A percentile compares a stretch with the other conserved stretches of the same genome.
These are phyloP conservation scores for Ophiobolus disseminans DNA, from an alignment of 2,329 filamentous ascomycete species.

Conservation along the genomic window DNA sequence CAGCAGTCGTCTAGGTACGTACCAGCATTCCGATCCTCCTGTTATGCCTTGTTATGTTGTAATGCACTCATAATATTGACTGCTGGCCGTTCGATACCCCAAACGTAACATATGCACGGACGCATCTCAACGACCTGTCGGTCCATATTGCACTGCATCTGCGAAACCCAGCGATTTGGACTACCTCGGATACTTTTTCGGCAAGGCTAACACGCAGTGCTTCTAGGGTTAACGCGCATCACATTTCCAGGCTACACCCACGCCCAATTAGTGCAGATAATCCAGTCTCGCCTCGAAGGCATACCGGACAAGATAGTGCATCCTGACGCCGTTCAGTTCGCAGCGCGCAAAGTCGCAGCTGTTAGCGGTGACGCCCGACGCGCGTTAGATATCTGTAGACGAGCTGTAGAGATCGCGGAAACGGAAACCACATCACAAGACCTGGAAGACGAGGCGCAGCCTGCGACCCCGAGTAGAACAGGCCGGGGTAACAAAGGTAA, in stretches of 20 bases:
- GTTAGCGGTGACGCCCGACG: constrained; percentile 93
- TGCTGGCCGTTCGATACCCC: constrained; percentile 20
- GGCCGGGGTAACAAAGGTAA: constrained; percentile 47
- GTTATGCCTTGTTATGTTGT: constrained; percentile 21
- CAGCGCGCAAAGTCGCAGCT: constrained; percentile 92
- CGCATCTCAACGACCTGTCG: constrained; percentile 17
- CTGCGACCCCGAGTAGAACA: constrained; percentile 69
- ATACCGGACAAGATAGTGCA: constrained; percentile 91
- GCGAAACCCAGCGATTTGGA: constrained; percentile 20
- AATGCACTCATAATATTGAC: constrained; percentile 6
- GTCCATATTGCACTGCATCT: constrained; percentile 25
- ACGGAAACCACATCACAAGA: constrained; percentile 60
- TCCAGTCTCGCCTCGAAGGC: constrained; percentile 88
- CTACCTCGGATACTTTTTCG: constrained; percentile 27
- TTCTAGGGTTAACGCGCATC: constrained; percentile 79
- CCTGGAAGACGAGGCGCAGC: constrained; percentile 49
- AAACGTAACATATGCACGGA: constrained; percentile 26
- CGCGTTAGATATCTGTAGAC: constrained; percentile 91
- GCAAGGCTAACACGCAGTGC: constrained; percentile 39
- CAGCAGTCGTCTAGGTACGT: constrained; percentile 71
- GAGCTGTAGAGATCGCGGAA: constrained; percentile 94
- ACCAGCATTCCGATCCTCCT: constrained; percentile 25
- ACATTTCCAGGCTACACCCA: constrained; percentile 98
- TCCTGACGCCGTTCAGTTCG: constrained; percentile 92
- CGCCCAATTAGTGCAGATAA: constrained; percentile 96